Percentiles rank a stretch among this genome's conserved stretches.
Conservation (phyloP, 805 yeast species). For the Wickerhamomyces kurtzmanii region DNA sequence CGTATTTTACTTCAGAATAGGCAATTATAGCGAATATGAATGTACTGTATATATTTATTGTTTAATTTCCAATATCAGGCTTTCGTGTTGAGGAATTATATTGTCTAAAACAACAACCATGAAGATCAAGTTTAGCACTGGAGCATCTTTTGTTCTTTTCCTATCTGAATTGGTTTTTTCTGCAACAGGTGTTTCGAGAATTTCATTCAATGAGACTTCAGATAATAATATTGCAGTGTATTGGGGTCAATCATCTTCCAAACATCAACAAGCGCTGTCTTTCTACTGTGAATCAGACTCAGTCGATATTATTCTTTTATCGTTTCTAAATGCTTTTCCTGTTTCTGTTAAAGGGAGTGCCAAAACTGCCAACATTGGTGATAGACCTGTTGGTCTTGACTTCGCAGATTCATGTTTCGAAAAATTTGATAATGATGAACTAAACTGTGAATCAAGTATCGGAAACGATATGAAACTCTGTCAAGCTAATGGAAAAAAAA, state of each 20-base stretch:
- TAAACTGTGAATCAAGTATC: slow-evolving; percentile 40
- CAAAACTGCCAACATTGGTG: slow-evolving; percentile 2
- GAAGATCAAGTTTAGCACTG: too few relatives aligned
- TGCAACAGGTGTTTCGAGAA: too few relatives aligned
- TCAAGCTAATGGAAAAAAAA: slow-evolving; percentile 70
- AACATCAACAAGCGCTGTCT: slow-evolving; percentile 33
- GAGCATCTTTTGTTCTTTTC: too few relatives aligned
- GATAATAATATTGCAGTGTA: slow-evolving; percentile 51
- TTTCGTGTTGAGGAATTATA: too few relatives aligned
- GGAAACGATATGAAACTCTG: slow-evolving; percentile 67
- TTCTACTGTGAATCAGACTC: slow-evolving; percentile 53
- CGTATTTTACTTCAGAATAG: too few relatives aligned
- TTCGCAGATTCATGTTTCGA: slow-evolving; percentile 42
- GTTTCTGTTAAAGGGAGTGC: slow-evolving; percentile 6
- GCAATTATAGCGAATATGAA: too few relatives aligned
- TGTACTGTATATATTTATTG: too few relatives aligned
- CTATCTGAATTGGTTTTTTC: too few relatives aligned
- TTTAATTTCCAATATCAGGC: too few relatives aligned
- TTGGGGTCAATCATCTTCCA: slow-evolving; percentile 68
- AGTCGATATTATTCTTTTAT: slow-evolving; percentile 63
- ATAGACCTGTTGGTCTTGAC: slow-evolving; percentile 30
- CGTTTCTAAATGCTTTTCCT: slow-evolving; percentile 63
- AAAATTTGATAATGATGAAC: slow-evolving; percentile 22
- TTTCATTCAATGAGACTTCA: slow-evolving; percentile 21
- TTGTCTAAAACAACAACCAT: too few relatives aligned